Conservation (phyloP, 257 asterid genomes). For the Nicotiana knightiana region DNA sequence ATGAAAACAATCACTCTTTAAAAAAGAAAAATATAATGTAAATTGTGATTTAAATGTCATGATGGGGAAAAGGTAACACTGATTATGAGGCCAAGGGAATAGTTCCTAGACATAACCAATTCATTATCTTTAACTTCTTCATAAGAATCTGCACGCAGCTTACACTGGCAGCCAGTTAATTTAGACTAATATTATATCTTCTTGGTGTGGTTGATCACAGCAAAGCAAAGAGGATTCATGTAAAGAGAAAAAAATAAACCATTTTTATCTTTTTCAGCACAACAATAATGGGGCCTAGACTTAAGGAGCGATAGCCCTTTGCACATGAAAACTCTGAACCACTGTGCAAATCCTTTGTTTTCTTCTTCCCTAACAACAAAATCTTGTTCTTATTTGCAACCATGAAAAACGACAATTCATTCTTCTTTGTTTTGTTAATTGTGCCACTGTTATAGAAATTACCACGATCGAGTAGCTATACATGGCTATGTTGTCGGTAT, state of each 20-base stretch:
- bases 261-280: conserved; percentile 10
- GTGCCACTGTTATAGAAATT: conserved; percentile 5
- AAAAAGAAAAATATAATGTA: too few species aligned
- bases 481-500: neutral
- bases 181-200: neutral
- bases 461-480: neutral
- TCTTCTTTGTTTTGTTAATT: conserved; percentile 32
- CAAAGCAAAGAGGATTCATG: conserved; percentile 27
- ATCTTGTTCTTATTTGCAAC: conserved; percentile 21
- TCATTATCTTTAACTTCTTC: conserved; percentile 16
- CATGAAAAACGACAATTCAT: conserved; percentile 23
- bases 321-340: conserved; percentile 40
- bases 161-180: neutral
- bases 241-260: neutral
- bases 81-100: too few species aligned
- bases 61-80: too few species aligned
- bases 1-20: too few species aligned
- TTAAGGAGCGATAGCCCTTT: conserved; percentile 1
- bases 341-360: conserved; percentile 19
- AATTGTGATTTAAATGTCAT: too few species aligned
- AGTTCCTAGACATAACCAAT: neutral
- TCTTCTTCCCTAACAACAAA: conserved; percentile 13
- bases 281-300: conserved; percentile 15
- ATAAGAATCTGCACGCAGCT: neutral
- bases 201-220: conserved; percentile 24